These are phyloP conservation scores for Sequoia sempervirens DNA, from an alignment of 75 land plant genomes.

Conservation along the genomic window DNA sequence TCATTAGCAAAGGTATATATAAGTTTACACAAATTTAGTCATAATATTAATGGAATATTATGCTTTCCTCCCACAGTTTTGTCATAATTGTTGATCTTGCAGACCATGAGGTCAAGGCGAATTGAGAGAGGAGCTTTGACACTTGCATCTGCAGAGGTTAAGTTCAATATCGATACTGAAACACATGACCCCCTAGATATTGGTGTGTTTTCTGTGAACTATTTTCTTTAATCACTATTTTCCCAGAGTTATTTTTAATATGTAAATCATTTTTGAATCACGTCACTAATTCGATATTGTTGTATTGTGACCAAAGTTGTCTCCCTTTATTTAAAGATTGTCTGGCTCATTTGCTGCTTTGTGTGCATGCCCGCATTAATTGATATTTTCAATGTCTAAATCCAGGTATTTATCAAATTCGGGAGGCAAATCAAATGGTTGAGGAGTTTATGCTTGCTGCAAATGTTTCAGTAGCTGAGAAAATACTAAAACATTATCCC, in stretches of 20 bases:
- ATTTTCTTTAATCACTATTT: not conserved
- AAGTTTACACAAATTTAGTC: not conserved
- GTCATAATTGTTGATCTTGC: constrained; percentile 17
- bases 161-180: constrained; percentile 97
- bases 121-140: constrained; percentile 97
- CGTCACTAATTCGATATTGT: not conserved
- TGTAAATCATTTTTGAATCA: not conserved
- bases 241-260: not conserved
- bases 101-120: constrained; percentile 92
- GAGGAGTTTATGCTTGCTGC: constrained; percentile 99
- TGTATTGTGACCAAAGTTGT: not conserved
- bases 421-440: constrained; percentile 98
- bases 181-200: constrained; percentile 99
- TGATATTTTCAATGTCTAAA: constrained; percentile 4
- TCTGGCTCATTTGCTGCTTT: not conserved
- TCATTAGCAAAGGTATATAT: constrained; percentile 83
- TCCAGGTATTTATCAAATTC: constrained; percentile 96
- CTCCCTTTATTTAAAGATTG: not conserved
- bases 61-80: not conserved
- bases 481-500: constrained; percentile 81
- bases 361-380: not conserved
- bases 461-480: constrained; percentile 93
- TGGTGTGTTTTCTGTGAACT: constrained; percentile 41
- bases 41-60: not conserved
- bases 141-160: constrained; percentile 98